Evolutionary conservation across 257 asterid species (phyloP).

Genomic region (Scutellaria barbata): DNA sequence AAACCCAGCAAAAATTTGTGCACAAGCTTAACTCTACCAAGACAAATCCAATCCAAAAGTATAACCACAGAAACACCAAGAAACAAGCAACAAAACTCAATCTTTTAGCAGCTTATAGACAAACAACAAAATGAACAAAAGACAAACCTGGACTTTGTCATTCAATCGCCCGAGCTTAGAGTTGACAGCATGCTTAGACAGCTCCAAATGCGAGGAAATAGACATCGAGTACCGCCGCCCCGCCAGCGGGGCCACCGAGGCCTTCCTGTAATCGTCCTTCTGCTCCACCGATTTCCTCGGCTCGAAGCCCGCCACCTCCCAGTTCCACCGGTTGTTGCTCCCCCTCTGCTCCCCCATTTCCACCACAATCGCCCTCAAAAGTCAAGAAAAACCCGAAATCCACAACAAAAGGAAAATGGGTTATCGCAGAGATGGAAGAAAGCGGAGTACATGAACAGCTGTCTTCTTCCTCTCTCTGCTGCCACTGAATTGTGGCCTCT

Average conservation of each 20-base stretch:
- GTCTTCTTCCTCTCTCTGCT: conserved; percentile 23
- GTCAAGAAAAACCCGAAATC: background rate
- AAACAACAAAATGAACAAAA: background rate
- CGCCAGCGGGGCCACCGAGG: conserved; percentile 51
- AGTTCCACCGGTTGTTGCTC: conserved; percentile 84
- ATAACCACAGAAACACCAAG: conserved; percentile 11
- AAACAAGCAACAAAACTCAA: background rate
- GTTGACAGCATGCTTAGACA: conserved; percentile 58
- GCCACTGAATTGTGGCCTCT: conserved; percentile 42
- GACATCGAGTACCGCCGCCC: conserved; percentile 84
- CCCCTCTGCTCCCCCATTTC: conserved; percentile 76
- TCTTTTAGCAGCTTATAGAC: conserved; percentile 6
- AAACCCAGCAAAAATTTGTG: background rate
- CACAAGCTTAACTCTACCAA: conserved; percentile 24
- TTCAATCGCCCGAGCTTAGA: conserved; percentile 71
- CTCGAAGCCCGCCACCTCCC: conserved; percentile 97
- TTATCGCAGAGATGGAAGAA: conserved; percentile 22
- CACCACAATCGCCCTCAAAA: conserved; percentile 23
- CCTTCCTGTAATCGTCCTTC: conserved; percentile 56
- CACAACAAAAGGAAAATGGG: conserved; percentile 7
- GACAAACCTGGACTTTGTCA: conserved; percentile 76
- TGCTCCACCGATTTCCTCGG: conserved; percentile 68
- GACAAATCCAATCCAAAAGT: background rate
- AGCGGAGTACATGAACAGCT: conserved; percentile 27
- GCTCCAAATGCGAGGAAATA: conserved; percentile 65